phyloP scores from a whole-genome alignment of 306 rosid genomes.

The Adenanthera pavonina region DNA sequence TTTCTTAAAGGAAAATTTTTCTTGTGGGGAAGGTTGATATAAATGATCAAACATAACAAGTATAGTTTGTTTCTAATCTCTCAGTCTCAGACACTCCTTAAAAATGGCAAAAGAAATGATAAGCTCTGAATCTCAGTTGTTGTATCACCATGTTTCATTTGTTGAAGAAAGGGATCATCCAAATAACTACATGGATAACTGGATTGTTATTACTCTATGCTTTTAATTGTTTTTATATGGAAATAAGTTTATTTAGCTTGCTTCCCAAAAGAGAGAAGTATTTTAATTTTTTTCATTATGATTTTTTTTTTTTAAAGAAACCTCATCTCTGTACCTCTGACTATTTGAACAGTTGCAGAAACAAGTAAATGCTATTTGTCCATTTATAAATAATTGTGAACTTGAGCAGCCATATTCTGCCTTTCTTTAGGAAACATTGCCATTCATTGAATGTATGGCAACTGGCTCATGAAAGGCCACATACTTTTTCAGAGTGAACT shows the following conservation, averaged over 20 bases:
- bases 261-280: not conserved
- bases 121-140: not conserved
- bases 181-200: not conserved
- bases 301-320: not conserved
- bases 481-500: not conserved
- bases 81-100: not conserved
- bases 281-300: not conserved
- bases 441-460: not conserved
- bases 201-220: not conserved
- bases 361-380: not conserved
- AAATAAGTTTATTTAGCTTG: not conserved
- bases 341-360: not conserved
- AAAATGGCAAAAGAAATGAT: not conserved
- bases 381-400: not conserved
- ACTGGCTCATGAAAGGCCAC: conserved; percentile 2
- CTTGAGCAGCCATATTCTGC: not conserved
- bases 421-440: not conserved
- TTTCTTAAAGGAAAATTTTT: not conserved
- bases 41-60: not conserved
- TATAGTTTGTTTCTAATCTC: not conserved
- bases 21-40: not conserved
- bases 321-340: not conserved
- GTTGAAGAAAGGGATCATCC: not conserved
- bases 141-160: not conserved
- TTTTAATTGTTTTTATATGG: not conserved